Conservation (phyloP, 345 rosid genomes). For the Populus euphratica region DNA sequence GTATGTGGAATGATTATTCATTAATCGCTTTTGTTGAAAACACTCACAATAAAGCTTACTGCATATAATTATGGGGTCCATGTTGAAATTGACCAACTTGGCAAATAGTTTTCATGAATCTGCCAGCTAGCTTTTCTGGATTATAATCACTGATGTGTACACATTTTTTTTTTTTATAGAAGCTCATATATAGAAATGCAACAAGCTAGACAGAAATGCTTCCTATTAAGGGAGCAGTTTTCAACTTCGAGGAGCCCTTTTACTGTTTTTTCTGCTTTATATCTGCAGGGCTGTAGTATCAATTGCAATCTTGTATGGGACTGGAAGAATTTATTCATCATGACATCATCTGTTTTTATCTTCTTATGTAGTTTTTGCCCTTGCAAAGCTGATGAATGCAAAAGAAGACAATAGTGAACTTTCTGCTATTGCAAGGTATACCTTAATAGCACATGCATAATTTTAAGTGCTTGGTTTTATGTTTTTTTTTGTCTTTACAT, state of each 20-base stretch:
- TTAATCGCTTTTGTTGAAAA: neutral
- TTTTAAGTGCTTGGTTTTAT: neutral
- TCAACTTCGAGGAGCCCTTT: neutral
- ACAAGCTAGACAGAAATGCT: neutral
- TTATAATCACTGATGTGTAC: neutral
- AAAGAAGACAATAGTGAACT: constrained; percentile 81
- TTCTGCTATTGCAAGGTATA: constrained; percentile 94
- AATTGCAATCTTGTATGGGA: neutral
- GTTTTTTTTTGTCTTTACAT: neutral
- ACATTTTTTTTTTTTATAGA: neutral
- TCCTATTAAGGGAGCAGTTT: neutral
- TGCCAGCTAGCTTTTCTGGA: neutral
- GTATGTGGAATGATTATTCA: neutral
- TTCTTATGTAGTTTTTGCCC: constrained; percentile 63
- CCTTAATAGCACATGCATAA: neutral
- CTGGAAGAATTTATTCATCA: neutral
- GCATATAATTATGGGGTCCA: neutral
- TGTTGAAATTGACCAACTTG: neutral
- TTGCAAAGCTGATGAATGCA: constrained; percentile 94
- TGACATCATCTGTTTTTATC: neutral
- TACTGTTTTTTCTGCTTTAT: neutral
- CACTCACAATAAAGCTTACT: neutral
- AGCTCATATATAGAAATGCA: neutral
- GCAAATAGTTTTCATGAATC: neutral
- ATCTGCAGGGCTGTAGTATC: neutral